Base-by-base conservation (phyloP, 192 early-diverging fungal species). In the Lunasporangiospora selenospora region DNA sequence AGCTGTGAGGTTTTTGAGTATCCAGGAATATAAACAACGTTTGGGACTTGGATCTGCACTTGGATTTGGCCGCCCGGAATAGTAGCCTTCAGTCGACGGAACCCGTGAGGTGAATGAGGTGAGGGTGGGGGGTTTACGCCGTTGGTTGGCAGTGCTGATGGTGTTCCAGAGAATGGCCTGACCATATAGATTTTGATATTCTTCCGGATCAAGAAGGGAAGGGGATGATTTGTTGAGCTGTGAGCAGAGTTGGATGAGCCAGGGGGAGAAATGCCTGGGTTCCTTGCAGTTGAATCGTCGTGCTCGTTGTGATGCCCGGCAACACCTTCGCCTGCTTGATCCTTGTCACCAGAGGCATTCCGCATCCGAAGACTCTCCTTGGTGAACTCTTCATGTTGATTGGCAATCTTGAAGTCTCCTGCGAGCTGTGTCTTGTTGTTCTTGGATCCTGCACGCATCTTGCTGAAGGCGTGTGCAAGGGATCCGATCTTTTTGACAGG, bases 41-140 rank as follows among this genome's bases (percentile, higher is more conserved):
- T 57, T 31, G 67, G 67, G 38, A 62, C 51, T 24, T 71, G 67
- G 37, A 71, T 62, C 46, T 71, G 67, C n/a, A 71, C 67, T 37
- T 71, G 67, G 26, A 71, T 71, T 12, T 53, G 52, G 12, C 59
- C 67, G 8, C 67, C 59, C 24, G 67, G 67, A 34, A 71, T 71
- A 45, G 62, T 62, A 11, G 67, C 67, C 46, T 71, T 71, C 26
- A 62, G 31, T 16, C 67, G 67, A 11, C 67, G 58, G 3, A 59
- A 62, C 5, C n/a, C n/a, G n/a, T n/a, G n/a, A n/a, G n/a, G n/a
- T n/a, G n/a, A n/a, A n/a, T n/a, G n/a, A n/a, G n/a, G n/a, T n/a
- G n/a, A n/a, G n/a, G n/a, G n/a, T n/a, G n/a, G n/a, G n/a, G n/a
- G n/a, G n/a, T n/a, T n/a, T n/a, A n/a, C n/a, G n/a, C n/a, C n/a